Evolutionary conservation across 2,329 filamentous ascomycete genomes (phyloP).

Genomic region (Fusarium bactridioides): DNA sequence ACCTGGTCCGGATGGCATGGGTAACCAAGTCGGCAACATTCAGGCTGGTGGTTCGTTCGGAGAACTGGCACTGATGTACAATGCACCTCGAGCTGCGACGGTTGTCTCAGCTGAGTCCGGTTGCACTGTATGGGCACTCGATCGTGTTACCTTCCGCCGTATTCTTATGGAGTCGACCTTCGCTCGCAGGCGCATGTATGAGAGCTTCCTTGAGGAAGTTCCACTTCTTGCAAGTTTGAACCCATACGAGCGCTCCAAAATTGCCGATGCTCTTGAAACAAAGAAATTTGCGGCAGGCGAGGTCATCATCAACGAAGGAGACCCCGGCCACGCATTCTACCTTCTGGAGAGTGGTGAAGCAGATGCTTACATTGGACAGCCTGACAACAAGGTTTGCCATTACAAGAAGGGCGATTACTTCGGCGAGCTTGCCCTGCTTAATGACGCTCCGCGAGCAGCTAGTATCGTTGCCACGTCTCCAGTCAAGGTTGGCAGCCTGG

Average conservation of each 20-base stretch:
- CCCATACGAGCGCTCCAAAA: conserved; percentile 94
- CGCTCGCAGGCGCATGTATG: conserved; percentile 94
- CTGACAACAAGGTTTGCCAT: conserved; percentile 73
- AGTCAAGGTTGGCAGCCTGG: conserved; percentile 90
- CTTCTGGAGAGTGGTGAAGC: conserved; percentile 88
- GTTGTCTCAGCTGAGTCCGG: conserved; percentile 82
- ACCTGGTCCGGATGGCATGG: conserved; percentile 82
- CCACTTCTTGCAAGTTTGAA: conserved; percentile 84
- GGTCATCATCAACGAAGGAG: conserved; percentile 90
- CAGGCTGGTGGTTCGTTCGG: conserved; percentile 93
- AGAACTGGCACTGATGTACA: conserved; percentile 98
- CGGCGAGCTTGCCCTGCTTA: conserved; percentile 90
- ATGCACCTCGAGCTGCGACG: conserved; percentile 93
- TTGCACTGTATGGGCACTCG: conserved; percentile 91
- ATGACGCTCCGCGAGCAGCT: conserved; percentile 91
- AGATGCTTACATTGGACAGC: conserved; percentile 82
- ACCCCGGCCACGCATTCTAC: conserved; percentile 91
- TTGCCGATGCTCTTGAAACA: conserved; percentile 94
- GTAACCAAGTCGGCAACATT: conserved; percentile 81
- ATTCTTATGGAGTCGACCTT: conserved; percentile 99
- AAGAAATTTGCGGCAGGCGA: conserved; percentile 81
- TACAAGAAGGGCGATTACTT: conserved; percentile 97
- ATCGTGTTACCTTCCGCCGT: conserved; percentile 94
- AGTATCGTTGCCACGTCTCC: conserved; percentile 85
- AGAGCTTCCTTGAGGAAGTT: conserved; percentile 94